Conservation (phyloP, 2,329 filamentous ascomycete species). For the Xylariaceae sp. region DNA sequence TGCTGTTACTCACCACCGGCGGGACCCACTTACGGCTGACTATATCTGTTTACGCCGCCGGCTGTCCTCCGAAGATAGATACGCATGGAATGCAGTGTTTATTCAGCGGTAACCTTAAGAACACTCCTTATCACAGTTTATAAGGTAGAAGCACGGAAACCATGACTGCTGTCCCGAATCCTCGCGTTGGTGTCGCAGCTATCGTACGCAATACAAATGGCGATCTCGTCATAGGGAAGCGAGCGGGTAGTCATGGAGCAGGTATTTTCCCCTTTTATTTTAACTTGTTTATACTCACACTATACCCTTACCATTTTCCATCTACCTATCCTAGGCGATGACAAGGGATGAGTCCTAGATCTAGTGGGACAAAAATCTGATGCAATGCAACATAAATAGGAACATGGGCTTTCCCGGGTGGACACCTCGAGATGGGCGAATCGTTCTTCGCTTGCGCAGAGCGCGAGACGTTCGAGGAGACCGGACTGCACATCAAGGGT, state of each 20-base stretch:
- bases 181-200: conserved; percentile 56
- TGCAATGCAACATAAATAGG: conserved; percentile 47
- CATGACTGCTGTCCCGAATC: conserved; percentile 37
- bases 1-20: not conserved
- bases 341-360: not conserved
- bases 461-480: conserved; percentile 75
- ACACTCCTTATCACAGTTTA: too few relatives aligned
- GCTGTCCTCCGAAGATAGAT: conserved; percentile 2
- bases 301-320: not conserved
- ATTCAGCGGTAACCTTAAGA: too few relatives aligned
- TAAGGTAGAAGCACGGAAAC: too few relatives aligned
- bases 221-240: conserved; percentile 54
- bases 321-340: too few relatives aligned
- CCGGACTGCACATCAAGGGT: conserved; percentile 62
- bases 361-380: not conserved
- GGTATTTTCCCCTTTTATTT: conserved; percentile 43
- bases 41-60: conserved; percentile 4
- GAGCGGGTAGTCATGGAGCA: conserved; percentile 55
- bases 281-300: not conserved
- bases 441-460: conserved; percentile 65
- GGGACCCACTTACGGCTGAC: conserved; percentile 1
- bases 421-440: conserved; percentile 76
- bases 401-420: conserved; percentile 73
- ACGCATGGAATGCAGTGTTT: too few relatives aligned
- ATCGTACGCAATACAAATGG: conserved; percentile 51